Conservation (phyloP, 108 stramenopile species). For the Pseudonitzschia multiseries region DNA sequence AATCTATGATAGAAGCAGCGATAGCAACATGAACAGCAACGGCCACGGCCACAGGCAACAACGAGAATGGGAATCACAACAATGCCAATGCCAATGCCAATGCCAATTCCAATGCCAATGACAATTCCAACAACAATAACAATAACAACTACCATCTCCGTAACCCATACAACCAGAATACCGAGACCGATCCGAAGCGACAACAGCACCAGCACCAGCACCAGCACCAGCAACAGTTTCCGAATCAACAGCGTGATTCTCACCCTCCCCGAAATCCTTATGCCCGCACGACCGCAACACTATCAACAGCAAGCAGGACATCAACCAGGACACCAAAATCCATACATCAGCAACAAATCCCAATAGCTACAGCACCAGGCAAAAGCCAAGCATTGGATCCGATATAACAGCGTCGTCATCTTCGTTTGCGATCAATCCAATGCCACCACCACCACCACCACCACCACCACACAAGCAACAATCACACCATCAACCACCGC, state of each 20-base stretch:
- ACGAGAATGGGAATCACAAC: neutral
- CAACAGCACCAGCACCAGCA: neutral
- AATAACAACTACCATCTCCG: constrained; percentile 8
- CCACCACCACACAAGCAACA: neutral
- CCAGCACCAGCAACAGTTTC: neutral
- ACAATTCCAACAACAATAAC: neutral
- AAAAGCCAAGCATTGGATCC: too few relatives aligned
- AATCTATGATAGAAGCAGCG: neutral
- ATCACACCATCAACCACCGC: neutral
- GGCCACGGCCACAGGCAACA: neutral
- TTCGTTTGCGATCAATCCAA: constrained; percentile 8
- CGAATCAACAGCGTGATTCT: neutral
- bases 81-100: too few relatives aligned
- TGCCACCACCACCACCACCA: neutral
- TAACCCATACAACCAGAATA: neutral
- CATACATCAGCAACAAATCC: too few relatives aligned
- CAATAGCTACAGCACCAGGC: neutral
- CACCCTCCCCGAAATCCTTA: neutral
- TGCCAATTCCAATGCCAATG: neutral
- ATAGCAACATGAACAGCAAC: neutral
- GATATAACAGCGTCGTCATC: neutral
- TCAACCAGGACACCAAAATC: neutral
- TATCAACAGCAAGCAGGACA: neutral
- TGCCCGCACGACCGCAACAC: neutral
- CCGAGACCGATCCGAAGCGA: neutral